Evolutionary conservation across 2,329 filamentous ascomycete species (phyloP).

Genomic region (Pyrenochaeta sp.): DNA sequence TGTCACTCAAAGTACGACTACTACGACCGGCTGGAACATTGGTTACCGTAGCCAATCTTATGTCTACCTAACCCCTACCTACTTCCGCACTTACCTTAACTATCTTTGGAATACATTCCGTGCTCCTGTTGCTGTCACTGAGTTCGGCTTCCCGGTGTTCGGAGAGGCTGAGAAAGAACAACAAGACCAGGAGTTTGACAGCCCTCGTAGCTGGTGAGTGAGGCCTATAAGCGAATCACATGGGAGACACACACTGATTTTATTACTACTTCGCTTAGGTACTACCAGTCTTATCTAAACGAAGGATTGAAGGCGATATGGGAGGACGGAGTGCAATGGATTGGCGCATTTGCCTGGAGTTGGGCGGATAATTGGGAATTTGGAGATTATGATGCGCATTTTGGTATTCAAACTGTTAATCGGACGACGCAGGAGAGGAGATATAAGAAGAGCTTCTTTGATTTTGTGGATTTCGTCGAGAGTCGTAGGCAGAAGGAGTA

Average conservation of each 20-base stretch:
- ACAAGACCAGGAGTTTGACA: conserved; percentile 63
- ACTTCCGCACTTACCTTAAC: conserved; percentile 64
- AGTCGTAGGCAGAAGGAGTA: conserved; percentile 26
- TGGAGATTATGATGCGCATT: conserved; percentile 59
- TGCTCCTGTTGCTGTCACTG: conserved; percentile 58
- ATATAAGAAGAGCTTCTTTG: conserved; percentile 68
- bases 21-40: conserved; percentile 65
- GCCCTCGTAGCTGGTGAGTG: conserved; percentile 53
- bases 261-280: conserved; percentile 37
- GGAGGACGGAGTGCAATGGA: conserved; percentile 64
- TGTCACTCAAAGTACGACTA: conserved; percentile 56
- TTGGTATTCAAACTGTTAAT: conserved; percentile 66
- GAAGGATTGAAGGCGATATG: conserved; percentile 65
- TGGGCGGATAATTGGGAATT: conserved; percentile 65
- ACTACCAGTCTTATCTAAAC: conserved; percentile 64
- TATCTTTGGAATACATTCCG: conserved; percentile 69
- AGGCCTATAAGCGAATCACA: no score
- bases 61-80: conserved; percentile 67
- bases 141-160: conserved; percentile 67
- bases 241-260: no score
- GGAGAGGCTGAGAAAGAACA: conserved; percentile 56
- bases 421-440: conserved; percentile 59
- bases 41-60: conserved; percentile 65
- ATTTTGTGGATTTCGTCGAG: conserved; percentile 62
- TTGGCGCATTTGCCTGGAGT: conserved; percentile 64